Base-by-base conservation (phyloP, 2,329 filamentous ascomycete species). In the Fusarium odoratissimum region DNA sequence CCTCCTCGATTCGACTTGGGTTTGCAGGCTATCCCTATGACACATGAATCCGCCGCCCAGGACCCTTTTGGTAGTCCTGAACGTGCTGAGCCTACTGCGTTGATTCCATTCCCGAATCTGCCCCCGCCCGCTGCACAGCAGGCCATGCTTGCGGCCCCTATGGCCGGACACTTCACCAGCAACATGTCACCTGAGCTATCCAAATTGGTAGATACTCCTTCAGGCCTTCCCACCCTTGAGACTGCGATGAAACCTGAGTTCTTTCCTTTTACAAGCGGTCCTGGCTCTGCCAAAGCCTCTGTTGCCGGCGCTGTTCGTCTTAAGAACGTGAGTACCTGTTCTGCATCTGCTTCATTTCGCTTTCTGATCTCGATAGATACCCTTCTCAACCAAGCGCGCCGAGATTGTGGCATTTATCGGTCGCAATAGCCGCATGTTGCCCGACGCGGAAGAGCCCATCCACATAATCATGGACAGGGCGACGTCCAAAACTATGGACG, bases 381-480 rank as follows among this genome's bases (percentile, higher is more conserved):
- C 89, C 0, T 90, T 89, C 71, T 80, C 81, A 21, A 85, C 87
- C 52, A 86, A 82, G 30, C 85, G 87, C 7, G 78, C 85, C 19
- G 89, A 91, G 76, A 80, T 91, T 23, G 82, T 89, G 59, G 88
- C 89, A 3, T 88, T 91, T 73, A 82, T 91, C 23, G 89, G 89
- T 6, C 86, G 87, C 55, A 90, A 88, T 73, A 85, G 87, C 28
- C 86, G 84, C 63, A 84, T 91, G 38, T 78, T 90, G 51, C 86
- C 84, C 35, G 88, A 90, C 65, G 78, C 76, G 4, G 83, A 88
- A 10, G 89, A 90, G 74, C 86, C 88, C 1, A 83, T 91, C 12
- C 89, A 91, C 66, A 90, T 91, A 71, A 89, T 91, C 73, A 91
- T 91, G 89, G 89, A 91, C 60, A 85, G 88, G n/a, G 83, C 86